These are phyloP conservation scores for Melastoma candidum DNA, from an alignment of 441 rosid genomes.

Conservation along the genomic window DNA sequence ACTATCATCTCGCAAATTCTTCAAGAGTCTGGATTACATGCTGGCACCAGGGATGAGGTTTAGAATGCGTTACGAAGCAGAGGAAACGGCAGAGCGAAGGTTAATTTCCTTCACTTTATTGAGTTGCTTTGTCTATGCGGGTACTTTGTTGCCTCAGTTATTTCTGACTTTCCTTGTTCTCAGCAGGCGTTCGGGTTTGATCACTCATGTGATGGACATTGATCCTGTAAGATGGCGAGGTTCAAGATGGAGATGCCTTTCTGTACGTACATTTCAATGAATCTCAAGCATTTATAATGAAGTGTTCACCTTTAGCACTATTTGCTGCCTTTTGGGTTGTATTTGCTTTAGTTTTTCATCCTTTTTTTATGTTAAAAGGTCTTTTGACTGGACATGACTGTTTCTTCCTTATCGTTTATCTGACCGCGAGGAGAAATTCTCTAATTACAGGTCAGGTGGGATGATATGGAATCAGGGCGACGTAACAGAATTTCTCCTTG, in stretches of 20 bases:
- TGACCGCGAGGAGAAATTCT: background rate
- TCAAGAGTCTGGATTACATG: conserved; percentile 59
- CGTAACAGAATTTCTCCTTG: conserved; percentile 82
- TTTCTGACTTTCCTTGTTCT: conserved; percentile 9
- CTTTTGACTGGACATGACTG: no score
- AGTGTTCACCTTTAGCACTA: no score
- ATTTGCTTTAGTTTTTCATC: no score
- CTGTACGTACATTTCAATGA: conserved; percentile 30
- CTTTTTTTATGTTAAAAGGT: no score
- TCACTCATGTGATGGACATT: conserved; percentile 61
- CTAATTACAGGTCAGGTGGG: conserved; percentile 74
- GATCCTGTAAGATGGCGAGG: conserved; percentile 91
- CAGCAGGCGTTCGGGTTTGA: conserved; percentile 64
- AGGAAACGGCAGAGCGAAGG: conserved; percentile 93
- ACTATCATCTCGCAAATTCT: conserved; percentile 53
- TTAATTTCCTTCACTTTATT: conserved; percentile 15
- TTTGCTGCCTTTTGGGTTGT: no score
- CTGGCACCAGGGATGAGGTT: conserved; percentile 79
- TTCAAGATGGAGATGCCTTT: conserved; percentile 90
- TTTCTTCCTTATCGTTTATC: no score
- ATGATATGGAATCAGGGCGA: conserved; percentile 46
- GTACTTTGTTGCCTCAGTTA: background rate
- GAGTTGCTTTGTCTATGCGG: conserved; percentile 2
- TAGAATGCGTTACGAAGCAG: conserved; percentile 68
- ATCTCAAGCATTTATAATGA: no score